These are phyloP conservation scores for Bolboschoenoplectus hybrid DNA, from an alignment of 202 grass and related monocot genomes.

Conservation along the genomic window DNA sequence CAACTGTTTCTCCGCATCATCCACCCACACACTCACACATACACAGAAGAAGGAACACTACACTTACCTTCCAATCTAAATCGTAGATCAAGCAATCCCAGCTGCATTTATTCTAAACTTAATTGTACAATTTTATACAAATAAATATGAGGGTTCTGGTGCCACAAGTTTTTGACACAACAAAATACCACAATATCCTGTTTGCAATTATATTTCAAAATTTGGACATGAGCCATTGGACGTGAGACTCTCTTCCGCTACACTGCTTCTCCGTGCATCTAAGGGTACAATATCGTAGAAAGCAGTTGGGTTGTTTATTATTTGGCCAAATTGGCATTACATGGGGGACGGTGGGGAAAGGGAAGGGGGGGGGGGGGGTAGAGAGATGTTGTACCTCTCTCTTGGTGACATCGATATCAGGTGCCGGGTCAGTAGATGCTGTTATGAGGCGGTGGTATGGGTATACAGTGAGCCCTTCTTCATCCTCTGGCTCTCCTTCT, in stretches of 20 bases:
- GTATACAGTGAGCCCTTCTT: slow-evolving; percentile 64
- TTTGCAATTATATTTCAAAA: neutral
- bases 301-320: neutral
- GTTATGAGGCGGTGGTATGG: slow-evolving; percentile 86
- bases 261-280: neutral
- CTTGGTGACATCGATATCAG: slow-evolving; percentile 76
- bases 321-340: neutral
- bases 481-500: slow-evolving; percentile 64
- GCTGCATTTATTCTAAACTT: neutral
- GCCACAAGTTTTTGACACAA: neutral
- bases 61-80: neutral
- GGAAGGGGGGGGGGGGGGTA: neutral
- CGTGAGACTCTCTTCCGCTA: neutral
- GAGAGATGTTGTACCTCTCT: slow-evolving; percentile 64
- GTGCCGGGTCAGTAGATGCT: slow-evolving; percentile 59
- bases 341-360: no score
- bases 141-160: neutral
- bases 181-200: neutral
- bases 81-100: neutral
- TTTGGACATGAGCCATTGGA: neutral
- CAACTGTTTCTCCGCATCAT: neutral
- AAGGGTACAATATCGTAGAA: neutral
- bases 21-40: neutral
- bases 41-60: neutral
- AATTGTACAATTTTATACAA: neutral